These are phyloP conservation scores for Betula pendula DNA, from an alignment of 306 rosid species.

Conservation along the genomic window DNA sequence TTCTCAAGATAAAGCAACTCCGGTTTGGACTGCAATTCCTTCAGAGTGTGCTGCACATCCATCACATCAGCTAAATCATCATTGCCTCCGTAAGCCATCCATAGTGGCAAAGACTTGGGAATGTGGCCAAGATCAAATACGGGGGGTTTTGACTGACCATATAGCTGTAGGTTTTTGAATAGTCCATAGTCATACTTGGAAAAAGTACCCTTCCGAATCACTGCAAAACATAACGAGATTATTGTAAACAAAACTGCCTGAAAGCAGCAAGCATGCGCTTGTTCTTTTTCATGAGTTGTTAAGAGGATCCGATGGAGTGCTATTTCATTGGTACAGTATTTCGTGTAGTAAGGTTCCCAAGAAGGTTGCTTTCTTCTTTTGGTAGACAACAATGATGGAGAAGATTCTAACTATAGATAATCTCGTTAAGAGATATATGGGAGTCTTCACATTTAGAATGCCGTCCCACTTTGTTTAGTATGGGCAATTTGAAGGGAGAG, in stretches of 20 bases:
- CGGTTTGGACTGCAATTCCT: conserved; percentile 63
- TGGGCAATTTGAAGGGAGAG: neutral
- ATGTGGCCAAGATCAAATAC: conserved; percentile 65
- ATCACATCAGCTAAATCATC: conserved; percentile 72
- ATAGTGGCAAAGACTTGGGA: conserved; percentile 79
- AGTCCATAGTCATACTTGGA: conserved; percentile 82
- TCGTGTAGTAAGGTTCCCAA: too few relatives aligned
- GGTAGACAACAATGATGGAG: too few relatives aligned
- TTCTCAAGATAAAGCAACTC: conserved; percentile 78
- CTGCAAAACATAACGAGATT: conserved; percentile 42
- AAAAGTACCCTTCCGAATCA: conserved; percentile 86
- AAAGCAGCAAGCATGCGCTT: too few relatives aligned
- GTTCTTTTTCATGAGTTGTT: too few relatives aligned
- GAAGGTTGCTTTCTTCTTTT: too few relatives aligned
- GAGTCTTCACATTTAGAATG: neutral
- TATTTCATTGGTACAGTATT: too few relatives aligned
- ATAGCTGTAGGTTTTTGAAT: conserved; percentile 59
- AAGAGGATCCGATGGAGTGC: too few relatives aligned
- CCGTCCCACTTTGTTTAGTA: neutral
- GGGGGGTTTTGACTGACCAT: conserved; percentile 75
- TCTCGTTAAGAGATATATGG: too few relatives aligned
- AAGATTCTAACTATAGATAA: neutral
- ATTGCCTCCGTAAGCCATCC: conserved; percentile 91
- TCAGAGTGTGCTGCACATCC: conserved; percentile 65
- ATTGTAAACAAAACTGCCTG: conserved; percentile 9